phyloP scores from a whole-genome alignment of 176 grass and related monocot genomes.

The Ensete ventricosum region DNA sequence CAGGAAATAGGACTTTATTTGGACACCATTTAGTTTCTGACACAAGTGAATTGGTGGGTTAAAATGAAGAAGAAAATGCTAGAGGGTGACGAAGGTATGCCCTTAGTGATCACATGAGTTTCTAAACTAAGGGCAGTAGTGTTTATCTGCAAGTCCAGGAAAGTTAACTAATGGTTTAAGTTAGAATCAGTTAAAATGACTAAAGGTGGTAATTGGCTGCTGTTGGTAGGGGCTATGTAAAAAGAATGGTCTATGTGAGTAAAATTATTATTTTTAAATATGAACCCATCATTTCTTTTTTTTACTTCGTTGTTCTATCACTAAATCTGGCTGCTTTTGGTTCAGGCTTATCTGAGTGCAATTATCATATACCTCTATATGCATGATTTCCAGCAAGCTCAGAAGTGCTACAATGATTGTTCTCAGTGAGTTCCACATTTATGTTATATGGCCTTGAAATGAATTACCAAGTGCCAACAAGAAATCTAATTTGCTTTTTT shows the following conservation, averaged over 20 bases:
- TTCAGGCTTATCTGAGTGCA: conserved; percentile 91
- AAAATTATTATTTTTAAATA: background rate
- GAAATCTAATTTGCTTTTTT: conserved; percentile 12
- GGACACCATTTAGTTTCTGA: too few relatives aligned
- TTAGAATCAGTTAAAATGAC: background rate
- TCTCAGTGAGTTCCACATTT: conserved; percentile 56
- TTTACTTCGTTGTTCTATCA: background rate
- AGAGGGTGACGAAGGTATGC: too few relatives aligned
- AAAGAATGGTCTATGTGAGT: too few relatives aligned
- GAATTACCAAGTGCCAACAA: background rate
- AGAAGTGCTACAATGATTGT: conserved; percentile 98
- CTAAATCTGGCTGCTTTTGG: conserved; percentile 2
- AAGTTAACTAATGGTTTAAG: too few relatives aligned
- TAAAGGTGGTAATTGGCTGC: background rate
- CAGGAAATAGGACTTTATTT: too few relatives aligned
- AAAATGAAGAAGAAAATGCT: too few relatives aligned
- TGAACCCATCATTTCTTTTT: background rate
- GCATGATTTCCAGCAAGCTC: conserved; percentile 96
- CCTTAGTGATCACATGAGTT: too few relatives aligned
- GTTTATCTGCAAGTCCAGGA: too few relatives aligned
- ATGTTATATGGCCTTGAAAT: conserved; percentile 2
- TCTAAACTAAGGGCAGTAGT: too few relatives aligned
- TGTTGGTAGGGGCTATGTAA: too few relatives aligned
- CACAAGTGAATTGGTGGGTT: too few relatives aligned
- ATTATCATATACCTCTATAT: conserved; percentile 88